Conservation (phyloP, 768 basidiomycete genomes). For the Amanita rubescens region DNA sequence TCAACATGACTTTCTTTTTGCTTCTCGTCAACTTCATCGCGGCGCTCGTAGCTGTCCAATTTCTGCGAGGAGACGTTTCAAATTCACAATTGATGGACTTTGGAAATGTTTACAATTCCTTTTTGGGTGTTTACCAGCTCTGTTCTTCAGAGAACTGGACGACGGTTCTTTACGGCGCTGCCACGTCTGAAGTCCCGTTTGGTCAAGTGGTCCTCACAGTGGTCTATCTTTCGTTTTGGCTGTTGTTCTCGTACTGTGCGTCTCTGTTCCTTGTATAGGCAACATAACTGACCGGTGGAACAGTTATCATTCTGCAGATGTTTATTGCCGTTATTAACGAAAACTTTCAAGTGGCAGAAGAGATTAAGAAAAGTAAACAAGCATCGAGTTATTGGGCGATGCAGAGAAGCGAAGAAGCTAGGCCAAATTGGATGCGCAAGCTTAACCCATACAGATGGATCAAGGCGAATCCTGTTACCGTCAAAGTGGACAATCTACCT, state of each 20-base stretch:
- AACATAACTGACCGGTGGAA: slow-evolving; percentile 2
- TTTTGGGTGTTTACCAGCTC: slow-evolving; percentile 81
- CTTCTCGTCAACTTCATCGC: slow-evolving; percentile 82
- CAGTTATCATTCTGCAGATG: slow-evolving; percentile 90
- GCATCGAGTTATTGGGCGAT: slow-evolving; percentile 60
- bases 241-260: slow-evolving; percentile 89
- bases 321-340: slow-evolving; percentile 98
- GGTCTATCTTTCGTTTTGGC: slow-evolving; percentile 74
- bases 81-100: slow-evolving; percentile 57
- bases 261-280: slow-evolving; percentile 8
- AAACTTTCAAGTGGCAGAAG: slow-evolving; percentile 90
- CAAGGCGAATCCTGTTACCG: slow-evolving; percentile 61
- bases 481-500: slow-evolving; percentile 65
- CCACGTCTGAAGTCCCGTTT: slow-evolving; percentile 50
- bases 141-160: slow-evolving; percentile 96
- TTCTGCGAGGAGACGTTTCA: slow-evolving; percentile 77
- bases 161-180: slow-evolving; percentile 57
- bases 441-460: slow-evolving; percentile 89
- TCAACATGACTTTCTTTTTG: slow-evolving; percentile 90
- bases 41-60: slow-evolving; percentile 75
- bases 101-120: slow-evolving; percentile 76
- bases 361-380: slow-evolving; percentile 79
- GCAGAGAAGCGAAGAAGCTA: slow-evolving; percentile 43
- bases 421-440: slow-evolving; percentile 58
- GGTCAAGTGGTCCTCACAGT: slow-evolving; percentile 67